Conservation (phyloP, 2,329 filamentous ascomycete species). For the Lecanicillium sp. region DNA sequence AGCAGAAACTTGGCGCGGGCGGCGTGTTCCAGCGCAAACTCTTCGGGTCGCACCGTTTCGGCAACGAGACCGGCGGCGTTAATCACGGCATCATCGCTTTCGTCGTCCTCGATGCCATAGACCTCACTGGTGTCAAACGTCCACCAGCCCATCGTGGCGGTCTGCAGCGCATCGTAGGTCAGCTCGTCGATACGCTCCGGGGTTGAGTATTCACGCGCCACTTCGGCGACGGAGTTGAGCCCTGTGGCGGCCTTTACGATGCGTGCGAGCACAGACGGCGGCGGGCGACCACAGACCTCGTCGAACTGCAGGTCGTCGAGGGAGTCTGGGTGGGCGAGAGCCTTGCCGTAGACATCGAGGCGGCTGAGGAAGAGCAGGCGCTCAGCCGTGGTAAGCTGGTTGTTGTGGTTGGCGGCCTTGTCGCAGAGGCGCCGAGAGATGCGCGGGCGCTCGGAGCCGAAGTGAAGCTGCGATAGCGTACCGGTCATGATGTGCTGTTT, state of each 20-base stretch:
- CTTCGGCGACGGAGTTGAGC: conserved; percentile 3
- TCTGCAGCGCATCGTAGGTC: conserved; percentile 3
- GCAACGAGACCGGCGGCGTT: background rate
- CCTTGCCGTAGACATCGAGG: conserved; percentile 15
- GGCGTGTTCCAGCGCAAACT: conserved; percentile 1
- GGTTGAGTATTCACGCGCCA: background rate
- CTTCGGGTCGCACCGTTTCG: background rate
- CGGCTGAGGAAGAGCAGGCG: conserved; percentile 16
- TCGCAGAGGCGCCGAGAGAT: conserved; percentile 14
- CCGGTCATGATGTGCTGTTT: too few species aligned
- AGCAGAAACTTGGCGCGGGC: conserved; percentile 1
- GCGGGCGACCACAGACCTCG: conserved; percentile 14
- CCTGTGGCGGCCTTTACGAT: conserved; percentile 9
- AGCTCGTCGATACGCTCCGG: conserved; percentile 8
- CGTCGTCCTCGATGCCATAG: conserved; percentile 1
- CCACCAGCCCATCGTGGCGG: conserved; percentile 6
- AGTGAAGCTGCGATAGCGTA: background rate
- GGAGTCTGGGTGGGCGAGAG: conserved; percentile 15
- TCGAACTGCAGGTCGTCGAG: conserved; percentile 14
- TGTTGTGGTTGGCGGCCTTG: conserved; percentile 16
- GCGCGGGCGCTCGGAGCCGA: background rate
- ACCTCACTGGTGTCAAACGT: conserved; percentile 4
- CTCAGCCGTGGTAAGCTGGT: conserved; percentile 16
- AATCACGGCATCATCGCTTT: background rate
- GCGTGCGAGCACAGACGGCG: conserved; percentile 9